phyloP scores from a whole-genome alignment of 1,284 basidiomycete species.

The Erythrobasidium hasegawianum region DNA sequence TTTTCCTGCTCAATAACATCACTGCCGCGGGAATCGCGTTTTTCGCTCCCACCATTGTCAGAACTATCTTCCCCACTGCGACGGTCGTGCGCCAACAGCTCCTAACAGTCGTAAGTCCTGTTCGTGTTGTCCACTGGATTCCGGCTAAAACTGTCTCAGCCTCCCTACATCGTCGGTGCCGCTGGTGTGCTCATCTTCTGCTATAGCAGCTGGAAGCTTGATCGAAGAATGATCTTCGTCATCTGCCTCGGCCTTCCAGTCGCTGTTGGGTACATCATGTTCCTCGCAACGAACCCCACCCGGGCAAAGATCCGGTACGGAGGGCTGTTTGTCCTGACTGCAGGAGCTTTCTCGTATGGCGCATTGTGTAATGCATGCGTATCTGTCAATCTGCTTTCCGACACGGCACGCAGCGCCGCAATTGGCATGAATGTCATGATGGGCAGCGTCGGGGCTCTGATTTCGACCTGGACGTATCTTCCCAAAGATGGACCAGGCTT shows the following conservation, averaged over 20 bases:
- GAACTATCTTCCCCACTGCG: background rate
- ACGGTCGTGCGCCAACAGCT: conserved; percentile 3
- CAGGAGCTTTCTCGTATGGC: background rate
- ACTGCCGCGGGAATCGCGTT: conserved; percentile 42
- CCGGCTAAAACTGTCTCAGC: background rate
- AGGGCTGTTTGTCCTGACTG: conserved; percentile 43
- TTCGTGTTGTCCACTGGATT: background rate
- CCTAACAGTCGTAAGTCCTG: background rate
- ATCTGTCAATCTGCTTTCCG: conserved; percentile 44
- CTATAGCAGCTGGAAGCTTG: background rate
- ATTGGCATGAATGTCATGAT: conserved; percentile 45
- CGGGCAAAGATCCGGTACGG: conserved; percentile 44
- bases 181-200: background rate
- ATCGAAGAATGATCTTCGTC: conserved; percentile 35
- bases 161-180: background rate
- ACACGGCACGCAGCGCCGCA: conserved; percentile 43
- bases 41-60: conserved; percentile 48
- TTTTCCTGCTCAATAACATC: conserved; percentile 9
- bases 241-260: conserved; percentile 37
- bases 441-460: conserved; percentile 39
- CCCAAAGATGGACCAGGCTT: conserved; percentile 4
- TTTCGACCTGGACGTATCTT: conserved; percentile 1
- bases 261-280: conserved; percentile 43
- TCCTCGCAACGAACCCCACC: conserved; percentile 35
- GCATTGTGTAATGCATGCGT: conserved; percentile 5